Conservation (phyloP, 768 basidiomycete genomes). For the Leccinum longicurvipes region DNA sequence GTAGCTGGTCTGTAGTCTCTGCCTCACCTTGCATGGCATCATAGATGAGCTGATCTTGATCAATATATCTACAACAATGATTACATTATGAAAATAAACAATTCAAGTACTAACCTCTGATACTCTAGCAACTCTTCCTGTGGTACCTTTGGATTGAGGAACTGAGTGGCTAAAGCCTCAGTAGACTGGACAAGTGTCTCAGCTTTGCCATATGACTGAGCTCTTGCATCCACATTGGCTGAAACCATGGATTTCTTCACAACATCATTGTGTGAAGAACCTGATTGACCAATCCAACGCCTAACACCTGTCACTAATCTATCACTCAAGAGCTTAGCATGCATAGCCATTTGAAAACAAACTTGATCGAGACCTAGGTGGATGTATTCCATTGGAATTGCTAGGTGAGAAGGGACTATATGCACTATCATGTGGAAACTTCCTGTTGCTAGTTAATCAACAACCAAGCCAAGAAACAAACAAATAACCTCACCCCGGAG, state of each 20-base stretch:
- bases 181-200: conserved; percentile 42
- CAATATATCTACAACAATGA: conserved; percentile 54
- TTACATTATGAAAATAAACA: not conserved
- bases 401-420: conserved; percentile 75
- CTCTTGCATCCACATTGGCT: conserved; percentile 25
- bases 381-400: conserved; percentile 36
- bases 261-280: conserved; percentile 40
- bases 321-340: conserved; percentile 1
- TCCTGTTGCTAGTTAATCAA: conserved; percentile 39
- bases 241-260: conserved; percentile 37
- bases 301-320: conserved; percentile 79
- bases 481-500: conserved; percentile 60
- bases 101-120: conserved; percentile 47
- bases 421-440: conserved; percentile 62
- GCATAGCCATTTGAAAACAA: conserved; percentile 21
- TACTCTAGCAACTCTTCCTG: conserved; percentile 69
- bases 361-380: conserved; percentile 34
- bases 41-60: conserved; percentile 65
- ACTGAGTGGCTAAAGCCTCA: conserved; percentile 51
- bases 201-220: conserved; percentile 26
- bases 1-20: conserved; percentile 56
- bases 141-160: conserved; percentile 62
- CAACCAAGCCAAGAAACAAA: not conserved
- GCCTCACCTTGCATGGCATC: conserved; percentile 51
- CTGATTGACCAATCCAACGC: conserved; percentile 67